These are phyloP conservation scores for Penicillium atrosanguineum DNA, from an alignment of 495 filamentous ascomycete genomes.

Conservation along the genomic window DNA sequence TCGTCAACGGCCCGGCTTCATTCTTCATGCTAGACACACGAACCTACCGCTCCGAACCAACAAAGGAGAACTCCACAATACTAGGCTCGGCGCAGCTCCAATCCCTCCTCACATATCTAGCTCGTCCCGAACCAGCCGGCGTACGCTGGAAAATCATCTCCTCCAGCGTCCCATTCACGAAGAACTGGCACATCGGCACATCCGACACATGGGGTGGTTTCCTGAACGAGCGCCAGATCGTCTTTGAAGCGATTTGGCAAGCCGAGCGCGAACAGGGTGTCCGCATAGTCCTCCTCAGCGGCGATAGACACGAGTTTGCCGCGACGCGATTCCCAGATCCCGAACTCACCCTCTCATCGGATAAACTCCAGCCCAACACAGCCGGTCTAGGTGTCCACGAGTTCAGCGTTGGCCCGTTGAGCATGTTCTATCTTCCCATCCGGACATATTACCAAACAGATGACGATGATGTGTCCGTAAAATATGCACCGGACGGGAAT, in stretches of 20 bases:
- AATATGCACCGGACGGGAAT: slow-evolving; percentile 85
- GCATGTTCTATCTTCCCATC: slow-evolving; percentile 89
- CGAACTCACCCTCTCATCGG: slow-evolving; percentile 19
- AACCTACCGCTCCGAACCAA: slow-evolving; percentile 70
- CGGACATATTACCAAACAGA: slow-evolving; percentile 78
- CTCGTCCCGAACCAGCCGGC: slow-evolving; percentile 62
- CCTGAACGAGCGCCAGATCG: slow-evolving; percentile 67
- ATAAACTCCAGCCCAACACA: slow-evolving; percentile 26
- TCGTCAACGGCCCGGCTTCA: slow-evolving; percentile 81
- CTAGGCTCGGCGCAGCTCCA: slow-evolving; percentile 76
- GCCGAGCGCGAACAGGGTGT: slow-evolving; percentile 62
- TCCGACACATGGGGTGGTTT: slow-evolving; percentile 93
- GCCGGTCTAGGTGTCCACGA: slow-evolving; percentile 66
- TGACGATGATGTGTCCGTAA: slow-evolving; percentile 72
- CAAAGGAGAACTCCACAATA: slow-evolving; percentile 72
- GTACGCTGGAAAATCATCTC: slow-evolving; percentile 93
- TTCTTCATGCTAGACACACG: slow-evolving; percentile 96
- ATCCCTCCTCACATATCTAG: slow-evolving; percentile 76
- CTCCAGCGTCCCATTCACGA: slow-evolving; percentile 88
- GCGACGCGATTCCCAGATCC: slow-evolving; percentile 85
- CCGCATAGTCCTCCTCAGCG: slow-evolving; percentile 81
- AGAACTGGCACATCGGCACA: slow-evolving; percentile 86
- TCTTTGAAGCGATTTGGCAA: slow-evolving; percentile 91
- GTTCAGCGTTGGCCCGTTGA: slow-evolving; percentile 84
- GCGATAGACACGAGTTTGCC: slow-evolving; percentile 93